Conservation (phyloP, 1,284 basidiomycete genomes). For the Apiotrichum laibachii region DNA sequence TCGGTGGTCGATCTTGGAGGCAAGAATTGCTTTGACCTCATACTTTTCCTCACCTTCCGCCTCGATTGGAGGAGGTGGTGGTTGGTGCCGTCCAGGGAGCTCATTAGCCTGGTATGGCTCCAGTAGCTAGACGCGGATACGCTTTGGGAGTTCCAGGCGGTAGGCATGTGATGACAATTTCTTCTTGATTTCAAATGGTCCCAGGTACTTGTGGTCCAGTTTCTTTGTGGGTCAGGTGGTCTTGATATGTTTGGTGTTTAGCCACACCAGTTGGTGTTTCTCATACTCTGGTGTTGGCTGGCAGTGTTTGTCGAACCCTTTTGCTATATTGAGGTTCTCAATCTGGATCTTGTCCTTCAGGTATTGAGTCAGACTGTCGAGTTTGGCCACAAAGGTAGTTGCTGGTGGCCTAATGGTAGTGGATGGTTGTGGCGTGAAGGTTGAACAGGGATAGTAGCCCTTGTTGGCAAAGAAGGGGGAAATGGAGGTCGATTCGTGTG, state of each 20-base stretch:
- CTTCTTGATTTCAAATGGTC: conserved; percentile 3
- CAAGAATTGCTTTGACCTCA: too few species aligned
- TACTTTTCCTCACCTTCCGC: too few species aligned
- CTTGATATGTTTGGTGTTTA: background rate
- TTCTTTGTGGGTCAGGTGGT: background rate
- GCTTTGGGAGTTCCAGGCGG: conserved; percentile 33
- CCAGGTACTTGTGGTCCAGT: conserved; percentile 9
- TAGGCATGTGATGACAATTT: conserved; percentile 6
- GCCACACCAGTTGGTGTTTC: background rate
- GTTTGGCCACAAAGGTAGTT: background rate
- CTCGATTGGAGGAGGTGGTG: too few species aligned
- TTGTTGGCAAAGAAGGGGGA: conserved; percentile 53
- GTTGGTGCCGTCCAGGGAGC: too few species aligned
- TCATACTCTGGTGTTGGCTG: background rate
- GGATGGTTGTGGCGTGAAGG: background rate
- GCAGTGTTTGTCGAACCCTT: background rate
- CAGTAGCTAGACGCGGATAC: too few species aligned
- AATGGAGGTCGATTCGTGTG: conserved; percentile 39
- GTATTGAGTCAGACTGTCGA: too few species aligned
- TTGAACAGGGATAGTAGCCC: conserved; percentile 45
- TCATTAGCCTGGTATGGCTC: too few species aligned
- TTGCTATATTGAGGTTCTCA: too few species aligned
- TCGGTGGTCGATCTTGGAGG: too few species aligned
- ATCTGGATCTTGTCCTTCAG: too few species aligned
- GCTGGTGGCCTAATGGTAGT: background rate